Evolutionary conservation across 495 filamentous ascomycete genomes (phyloP), one percentile per base, ranked within the genome.

Genomic region (Pyrenula massariospora): DNA sequence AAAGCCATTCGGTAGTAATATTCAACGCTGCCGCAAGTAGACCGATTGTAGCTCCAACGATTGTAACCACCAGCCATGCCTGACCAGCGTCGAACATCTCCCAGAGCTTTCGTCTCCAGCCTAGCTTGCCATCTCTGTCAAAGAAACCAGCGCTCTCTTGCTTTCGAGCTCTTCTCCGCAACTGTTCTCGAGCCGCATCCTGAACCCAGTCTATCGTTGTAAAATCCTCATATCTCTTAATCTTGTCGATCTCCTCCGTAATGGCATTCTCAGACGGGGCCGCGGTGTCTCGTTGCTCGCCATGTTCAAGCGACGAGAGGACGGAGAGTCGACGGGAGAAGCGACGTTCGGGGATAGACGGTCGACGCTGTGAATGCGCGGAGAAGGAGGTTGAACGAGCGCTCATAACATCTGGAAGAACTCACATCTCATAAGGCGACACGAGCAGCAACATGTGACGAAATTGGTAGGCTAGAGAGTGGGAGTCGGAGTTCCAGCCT

Each of bases 171-270:
- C 87, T 86, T 53, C 91, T 79, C 52, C 91, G 82, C 36, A 87
- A 70, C 68, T 95, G 88, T 68, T 95, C 93, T 51, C 91, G 85
- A 12, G 91, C 85, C 1, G 92, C 92, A 82, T 98, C 93, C 67
- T 98, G 91, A 1, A 98, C 91, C 93, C 93, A 98, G 68, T 98
- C 91, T 80, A 98, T 98, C 0, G 93, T 98, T 2, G 92, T 96
- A 66, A 98, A 98, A 65, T 89, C 84, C 68, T 97, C 93, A 73
- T 98, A 98, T 71, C 94, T 82, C 70, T 96, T 95, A 66, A 98
- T 96, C 74, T 96, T 87, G 50, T 85, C 92, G 63, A 98, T 95
- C 73, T 98, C 93, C 66, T 98, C 92, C 50, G 88, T 84, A 62
- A 95, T 87, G 54, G 86, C 82, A 64, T 70, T 56, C 55, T 74